Conservation (phyloP, 176 grass and related monocot genomes). For the Oryza nivara region DNA sequence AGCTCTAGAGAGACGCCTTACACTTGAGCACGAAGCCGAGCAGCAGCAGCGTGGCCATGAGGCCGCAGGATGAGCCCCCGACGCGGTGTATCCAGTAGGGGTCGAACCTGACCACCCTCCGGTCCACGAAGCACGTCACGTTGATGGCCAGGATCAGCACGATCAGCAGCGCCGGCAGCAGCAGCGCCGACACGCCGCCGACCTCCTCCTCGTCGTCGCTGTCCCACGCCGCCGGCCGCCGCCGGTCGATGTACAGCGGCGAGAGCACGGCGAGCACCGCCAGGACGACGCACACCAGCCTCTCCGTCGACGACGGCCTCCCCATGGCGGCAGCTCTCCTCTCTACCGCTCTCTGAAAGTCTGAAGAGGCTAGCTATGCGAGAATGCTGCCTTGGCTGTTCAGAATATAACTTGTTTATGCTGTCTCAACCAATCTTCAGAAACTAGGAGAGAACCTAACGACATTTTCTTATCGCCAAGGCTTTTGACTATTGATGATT, state of each 20-base stretch:
- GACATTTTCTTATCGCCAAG: conserved; percentile 25
- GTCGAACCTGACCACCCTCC: conserved; percentile 77
- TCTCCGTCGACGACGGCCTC: conserved; percentile 67
- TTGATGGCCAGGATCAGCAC: conserved; percentile 75
- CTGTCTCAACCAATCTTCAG: conserved; percentile 46
- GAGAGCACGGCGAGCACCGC: conserved; percentile 79
- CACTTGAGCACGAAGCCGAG: conserved; percentile 96
- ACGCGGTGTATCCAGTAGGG: conserved; percentile 95
- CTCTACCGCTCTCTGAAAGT: conserved; percentile 11
- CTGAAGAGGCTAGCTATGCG: neutral
- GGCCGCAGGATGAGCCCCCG: conserved; percentile 82
- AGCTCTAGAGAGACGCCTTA: conserved; percentile 62
- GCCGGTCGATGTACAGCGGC: conserved; percentile 86
- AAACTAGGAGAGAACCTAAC: conserved; percentile 37
- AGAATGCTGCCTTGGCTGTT: neutral
- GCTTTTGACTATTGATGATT: conserved; percentile 37
- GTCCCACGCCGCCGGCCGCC: conserved; percentile 31
- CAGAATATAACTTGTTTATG: conserved; percentile 40
- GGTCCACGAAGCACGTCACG: conserved; percentile 77
- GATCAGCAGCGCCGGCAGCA: conserved; percentile 73
- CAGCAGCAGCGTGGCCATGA: conserved; percentile 76
- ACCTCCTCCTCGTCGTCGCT: conserved; percentile 53
- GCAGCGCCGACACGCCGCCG: conserved; percentile 43
- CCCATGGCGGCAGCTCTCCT: conserved; percentile 48
- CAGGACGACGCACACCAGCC: conserved; percentile 60